Base-by-base conservation (phyloP, 2,329 filamentous ascomycete genomes). In the Zalaria obscura region DNA sequence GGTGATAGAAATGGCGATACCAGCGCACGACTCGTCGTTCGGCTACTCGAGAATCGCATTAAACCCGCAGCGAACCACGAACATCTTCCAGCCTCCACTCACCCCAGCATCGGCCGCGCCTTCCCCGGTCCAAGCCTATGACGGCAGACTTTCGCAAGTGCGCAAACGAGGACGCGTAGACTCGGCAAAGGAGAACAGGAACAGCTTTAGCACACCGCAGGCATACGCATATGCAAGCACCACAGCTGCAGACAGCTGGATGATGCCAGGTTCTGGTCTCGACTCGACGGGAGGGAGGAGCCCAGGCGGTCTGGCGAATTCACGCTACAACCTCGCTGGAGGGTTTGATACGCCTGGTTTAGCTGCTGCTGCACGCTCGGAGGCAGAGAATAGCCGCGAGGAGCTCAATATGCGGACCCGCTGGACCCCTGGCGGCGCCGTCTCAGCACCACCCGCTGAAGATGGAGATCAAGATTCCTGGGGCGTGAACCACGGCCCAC, bases 281-380 rank as follows among this genome's bases (percentile, higher is more conserved):
- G 18, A 18, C 18, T 18, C 18, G 18, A 2, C 35, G 0, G 38
- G 39, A 25, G 39, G 34, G 5, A 38, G 35, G 10, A 46, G 44
- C 10, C 46, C 43, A 33, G 35, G 44, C 11, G 41, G 63, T 3
- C 61, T 70, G 39, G 68, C 70, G 9, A 70, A 72, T 52, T 68
- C 71, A 38, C 61, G 59, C 47, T 73, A 74, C 54, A 55, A 57
- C 18, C 56, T 73, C 4, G 68, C 67, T 31, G 67, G 66, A 33
- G 70, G 69, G 2, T 56, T 69, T 52, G 69, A 73, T 43, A 66
- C 62, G 6, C 66, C 67, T 9, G 58, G 62, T 18, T 49, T 61
- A 25, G 53, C 58, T 37, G 49, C 57, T 7, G 55, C 59, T 25
- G 54, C 28, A 27, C 25, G 39, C 33, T 42, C 47, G 40, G 66